Evolutionary conservation across 495 filamentous ascomycete species (phyloP), one percentile per base, ranked within the genome.

Genomic region (Penicillium silybi): DNA sequence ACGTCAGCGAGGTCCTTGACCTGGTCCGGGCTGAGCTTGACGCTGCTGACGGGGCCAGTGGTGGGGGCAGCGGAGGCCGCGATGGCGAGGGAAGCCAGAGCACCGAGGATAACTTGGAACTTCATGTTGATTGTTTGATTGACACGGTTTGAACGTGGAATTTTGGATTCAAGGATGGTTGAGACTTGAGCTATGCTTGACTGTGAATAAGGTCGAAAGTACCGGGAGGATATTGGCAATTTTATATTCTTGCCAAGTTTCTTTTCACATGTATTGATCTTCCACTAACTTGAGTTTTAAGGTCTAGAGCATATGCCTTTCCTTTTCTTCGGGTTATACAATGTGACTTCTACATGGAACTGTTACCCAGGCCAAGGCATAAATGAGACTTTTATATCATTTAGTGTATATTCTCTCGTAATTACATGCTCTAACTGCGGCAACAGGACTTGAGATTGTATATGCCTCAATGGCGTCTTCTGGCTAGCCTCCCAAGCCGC

Each of bases 101-200:
- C 23, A 9, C 40, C 52, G 37, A 56, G 23, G 23, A 49, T 25
- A 6, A 23, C n/a, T 32, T 50, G 46, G 17, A 44, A 47, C 47
- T 58, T 50, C 56, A 58, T 58, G 2, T 47, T 54, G 46, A 26
- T 25, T 25, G 2, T 32, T 32, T 32, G 8, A 13, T 32, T 32
- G 10, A 13, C 1, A 32, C 3, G 9, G 4, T 29, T 29, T 29
- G 3, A 29, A 9, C 6, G 22, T 47, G 22, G 27, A 22, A 15
- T 3, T 46, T 1, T 16, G 2, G 18, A 9, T 11, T 39, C 2
- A 13, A 18, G 13, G 37, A 7, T 39, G n/a, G 0, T 39, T 19
- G n/a, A 39, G 37, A 39, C 18, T 39, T 6, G 15, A 39, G n/a
- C 18, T 18, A 6, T 16, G 18, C 9, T 39, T 39, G 37, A 9